Base-by-base conservation (phyloP, 1,139 yeast genomes). In the Hyphopichia wangnamkhiaoensis region DNA sequence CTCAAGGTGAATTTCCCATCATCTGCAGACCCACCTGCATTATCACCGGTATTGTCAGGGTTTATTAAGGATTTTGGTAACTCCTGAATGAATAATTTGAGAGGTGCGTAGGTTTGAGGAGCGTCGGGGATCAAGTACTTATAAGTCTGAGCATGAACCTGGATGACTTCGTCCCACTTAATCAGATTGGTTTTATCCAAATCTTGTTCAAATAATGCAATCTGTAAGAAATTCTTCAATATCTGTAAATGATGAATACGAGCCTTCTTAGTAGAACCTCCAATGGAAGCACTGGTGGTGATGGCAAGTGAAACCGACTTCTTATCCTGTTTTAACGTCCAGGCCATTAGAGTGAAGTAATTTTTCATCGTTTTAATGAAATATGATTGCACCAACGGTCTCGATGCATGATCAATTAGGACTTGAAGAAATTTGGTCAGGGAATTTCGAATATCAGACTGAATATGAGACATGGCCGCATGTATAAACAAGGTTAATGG, bases 381-480 rank as follows among this genome's bases (percentile, higher is more conserved):
- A 37, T 78, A 71, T 13, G 77, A 66, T 46, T 79, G 68, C 2
- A 80, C 75, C n/a, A 83, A 59, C 2, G 81, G 64, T 21, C 69
- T 73, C 16, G 71, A 74, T 18, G 72, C 63, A 36, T 66, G 46
- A 30, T 70, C 70, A 16, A 88, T 58, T 37, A 88, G 55, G 4
- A 82, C 67, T 26, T 68, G 68, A 26, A 90, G 63, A 48, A 82
- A 84, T 42, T 73, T 74, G 0, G 93, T 78, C 4, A 94, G 79
- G 47, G 83, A 85, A 38, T 79, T 77, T 35, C 95, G 76, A 29
- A 90, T 80, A 7, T 80, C 81, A 0, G 91, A 83, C 28, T 76
- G 77, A 33, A 93, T 84, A 56, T 93, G 97, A 14, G 98, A 87
- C 98, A 93, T 93, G 12, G 96, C 95, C 39, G 94, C 84, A 52